Evolutionary conservation across 805 yeast species (phyloP).

Genomic region (Myxozyma kluyveri): DNA sequence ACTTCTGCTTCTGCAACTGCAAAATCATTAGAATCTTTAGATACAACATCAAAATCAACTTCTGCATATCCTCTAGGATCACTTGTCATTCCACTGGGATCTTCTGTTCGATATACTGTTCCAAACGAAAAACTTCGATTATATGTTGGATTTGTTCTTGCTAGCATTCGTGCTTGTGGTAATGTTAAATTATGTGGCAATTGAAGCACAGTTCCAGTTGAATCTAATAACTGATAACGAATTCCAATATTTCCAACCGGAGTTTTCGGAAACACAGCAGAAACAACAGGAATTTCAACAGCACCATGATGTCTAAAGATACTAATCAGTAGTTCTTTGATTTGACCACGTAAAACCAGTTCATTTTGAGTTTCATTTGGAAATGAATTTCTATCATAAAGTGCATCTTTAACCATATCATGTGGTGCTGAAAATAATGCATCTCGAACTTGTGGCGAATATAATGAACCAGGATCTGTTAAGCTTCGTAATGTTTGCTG

Average conservation of each 20-base stretch:
- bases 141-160: slow-evolving; percentile 54
- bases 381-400: slow-evolving; percentile 57
- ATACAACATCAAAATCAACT: slow-evolving; percentile 78
- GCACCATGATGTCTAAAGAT: slow-evolving; percentile 85
- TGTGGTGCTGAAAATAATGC: slow-evolving; percentile 83
- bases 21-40: slow-evolving; percentile 47
- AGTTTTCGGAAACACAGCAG: slow-evolving; percentile 76
- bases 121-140: slow-evolving; percentile 72
- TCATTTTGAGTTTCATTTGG: slow-evolving; percentile 41
- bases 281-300: slow-evolving; percentile 62
- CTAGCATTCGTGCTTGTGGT: slow-evolving; percentile 83
- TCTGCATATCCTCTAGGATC: slow-evolving; percentile 61
- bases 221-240: slow-evolving; percentile 68
- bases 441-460: slow-evolving; percentile 89
- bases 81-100: slow-evolving; percentile 43
- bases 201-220: slow-evolving; percentile 83
- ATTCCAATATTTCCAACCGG: slow-evolving; percentile 61
- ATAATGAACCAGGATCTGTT: slow-evolving; percentile 87
- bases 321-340: slow-evolving; percentile 56
- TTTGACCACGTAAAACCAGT: slow-evolving; percentile 56
- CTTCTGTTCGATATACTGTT: slow-evolving; percentile 62
- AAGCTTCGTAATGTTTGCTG: slow-evolving; percentile 82
- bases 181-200: slow-evolving; percentile 85
- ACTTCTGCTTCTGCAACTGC: slow-evolving; percentile 83
- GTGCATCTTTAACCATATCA: slow-evolving; percentile 75